Conservation (phyloP, 108 stramenopile species). For the Epithemia pelagica region DNA sequence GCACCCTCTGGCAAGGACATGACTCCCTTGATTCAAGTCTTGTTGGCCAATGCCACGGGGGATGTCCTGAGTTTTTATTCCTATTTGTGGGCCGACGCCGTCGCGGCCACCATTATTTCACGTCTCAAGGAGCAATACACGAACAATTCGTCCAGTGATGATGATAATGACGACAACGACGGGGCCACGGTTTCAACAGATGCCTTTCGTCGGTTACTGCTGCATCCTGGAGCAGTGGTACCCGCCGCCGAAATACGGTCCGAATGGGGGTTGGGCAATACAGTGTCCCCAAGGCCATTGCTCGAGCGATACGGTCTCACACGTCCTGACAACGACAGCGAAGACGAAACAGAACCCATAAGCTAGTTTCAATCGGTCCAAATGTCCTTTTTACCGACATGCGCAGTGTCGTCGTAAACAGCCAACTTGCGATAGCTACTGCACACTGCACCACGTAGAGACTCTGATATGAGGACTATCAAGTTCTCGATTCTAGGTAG, state of each 20-base stretch:
- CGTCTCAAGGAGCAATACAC: constrained; percentile 1
- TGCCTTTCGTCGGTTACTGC: neutral
- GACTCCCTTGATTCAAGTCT: constrained; percentile 5
- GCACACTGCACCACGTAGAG: too few relatives aligned
- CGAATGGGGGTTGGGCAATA: neutral
- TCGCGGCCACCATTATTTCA: constrained; percentile 7
- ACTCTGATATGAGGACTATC: too few relatives aligned
- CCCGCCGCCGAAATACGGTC: neutral
- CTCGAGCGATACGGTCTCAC: neutral
- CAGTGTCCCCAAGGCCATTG: neutral
- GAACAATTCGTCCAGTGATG: neutral
- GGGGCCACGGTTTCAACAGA: neutral
- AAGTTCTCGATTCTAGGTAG: too few relatives aligned
- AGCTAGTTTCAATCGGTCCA: too few relatives aligned
- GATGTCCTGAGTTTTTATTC: constrained; percentile 1
- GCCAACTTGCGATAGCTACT: too few relatives aligned
- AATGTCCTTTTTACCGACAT: too few relatives aligned
- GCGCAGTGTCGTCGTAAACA: too few relatives aligned
- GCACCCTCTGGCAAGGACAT: constrained; percentile 4
- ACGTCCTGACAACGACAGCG: too few relatives aligned
- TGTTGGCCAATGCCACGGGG: constrained; percentile 9
- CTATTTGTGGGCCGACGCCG: constrained; percentile 14
- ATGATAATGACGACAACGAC: neutral
- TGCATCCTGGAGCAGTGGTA: neutral
- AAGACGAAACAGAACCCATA: too few relatives aligned